Conservation (phyloP, 352 stramenopile species). For the Pythium periplocum region DNA sequence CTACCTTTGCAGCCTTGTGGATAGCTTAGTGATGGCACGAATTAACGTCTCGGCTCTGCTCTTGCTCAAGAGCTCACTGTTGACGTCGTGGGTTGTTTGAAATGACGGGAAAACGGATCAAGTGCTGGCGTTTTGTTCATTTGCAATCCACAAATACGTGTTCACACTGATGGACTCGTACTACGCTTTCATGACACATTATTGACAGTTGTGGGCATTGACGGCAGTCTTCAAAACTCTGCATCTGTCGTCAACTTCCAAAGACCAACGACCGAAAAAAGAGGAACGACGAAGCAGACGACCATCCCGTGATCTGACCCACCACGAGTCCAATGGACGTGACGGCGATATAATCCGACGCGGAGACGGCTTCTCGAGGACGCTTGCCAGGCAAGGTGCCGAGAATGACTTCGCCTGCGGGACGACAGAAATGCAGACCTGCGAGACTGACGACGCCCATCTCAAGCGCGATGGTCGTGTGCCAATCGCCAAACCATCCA, state of each 20-base stretch:
- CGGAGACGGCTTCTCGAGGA: conserved; percentile 46
- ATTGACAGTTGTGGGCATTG: no score
- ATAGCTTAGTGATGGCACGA: no score
- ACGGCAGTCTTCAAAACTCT: no score
- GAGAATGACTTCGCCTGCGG: conserved; percentile 3
- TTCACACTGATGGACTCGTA: no score
- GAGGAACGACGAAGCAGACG: conserved; percentile 41
- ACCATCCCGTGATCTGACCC: conserved; percentile 59
- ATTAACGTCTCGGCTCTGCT: no score
- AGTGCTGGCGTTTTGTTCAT: no score
- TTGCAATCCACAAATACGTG: no score
- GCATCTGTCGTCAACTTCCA: conserved; percentile 13
- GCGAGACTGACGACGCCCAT: conserved; percentile 46
- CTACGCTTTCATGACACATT: no score
- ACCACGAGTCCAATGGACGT: conserved; percentile 49
- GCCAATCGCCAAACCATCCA: conserved; percentile 25
- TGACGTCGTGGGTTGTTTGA: no score
- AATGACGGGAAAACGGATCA: no score
- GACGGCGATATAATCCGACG: conserved; percentile 69
- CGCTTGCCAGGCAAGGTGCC: conserved; percentile 12
- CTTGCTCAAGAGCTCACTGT: no score
- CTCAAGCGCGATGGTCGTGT: conserved; percentile 28
- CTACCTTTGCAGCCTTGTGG: no score
- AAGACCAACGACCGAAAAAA: conserved; percentile 53
- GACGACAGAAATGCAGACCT: conserved; percentile 56